Evolutionary conservation across 805 yeast genomes (phyloP).

Genomic region (Candida vaughaniae): DNA sequence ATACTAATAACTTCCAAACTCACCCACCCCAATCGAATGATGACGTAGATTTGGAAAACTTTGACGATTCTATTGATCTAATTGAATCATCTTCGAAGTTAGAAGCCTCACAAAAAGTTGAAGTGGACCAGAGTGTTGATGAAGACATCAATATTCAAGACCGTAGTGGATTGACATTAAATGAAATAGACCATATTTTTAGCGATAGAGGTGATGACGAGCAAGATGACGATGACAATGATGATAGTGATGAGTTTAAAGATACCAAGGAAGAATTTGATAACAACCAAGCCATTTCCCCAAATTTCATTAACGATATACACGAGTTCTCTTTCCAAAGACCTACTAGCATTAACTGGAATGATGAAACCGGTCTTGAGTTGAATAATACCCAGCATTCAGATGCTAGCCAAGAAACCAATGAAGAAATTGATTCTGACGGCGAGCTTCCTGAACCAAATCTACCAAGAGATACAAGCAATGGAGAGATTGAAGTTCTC

Average conservation of each 20-base stretch:
- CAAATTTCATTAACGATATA: conserved; percentile 14
- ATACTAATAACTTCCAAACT: conserved; percentile 7
- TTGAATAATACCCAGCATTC: conserved; percentile 3
- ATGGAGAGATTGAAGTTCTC: conserved; percentile 1
- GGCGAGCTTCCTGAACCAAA: conserved; percentile 4
- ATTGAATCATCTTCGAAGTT: conserved; percentile 6
- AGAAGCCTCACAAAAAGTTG: neutral
- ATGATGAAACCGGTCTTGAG: conserved; percentile 29
- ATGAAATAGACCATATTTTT: conserved; percentile 37
- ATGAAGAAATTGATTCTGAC: conserved; percentile 2
- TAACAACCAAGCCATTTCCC: conserved; percentile 5
- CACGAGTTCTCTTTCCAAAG: conserved; percentile 33
- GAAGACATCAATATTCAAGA: conserved; percentile 32
- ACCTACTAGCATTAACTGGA: conserved; percentile 44
- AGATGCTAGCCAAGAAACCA: neutral
- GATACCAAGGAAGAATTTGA: conserved; percentile 3
- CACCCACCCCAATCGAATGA: conserved; percentile 1
- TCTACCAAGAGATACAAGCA: conserved; percentile 2
- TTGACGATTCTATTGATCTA: conserved; percentile 3
- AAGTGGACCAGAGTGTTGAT: conserved; percentile 9
- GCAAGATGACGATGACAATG: neutral
- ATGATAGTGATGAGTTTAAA: neutral
- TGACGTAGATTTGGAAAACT: conserved; percentile 21
- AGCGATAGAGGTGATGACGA: conserved; percentile 23
- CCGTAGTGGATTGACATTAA: conserved; percentile 37